A percentile compares a stretch with the other conserved stretches of the same genome.
phyloP scores from a whole-genome alignment of 495 filamentous ascomycete species.

The Cryomyces minteri region DNA sequence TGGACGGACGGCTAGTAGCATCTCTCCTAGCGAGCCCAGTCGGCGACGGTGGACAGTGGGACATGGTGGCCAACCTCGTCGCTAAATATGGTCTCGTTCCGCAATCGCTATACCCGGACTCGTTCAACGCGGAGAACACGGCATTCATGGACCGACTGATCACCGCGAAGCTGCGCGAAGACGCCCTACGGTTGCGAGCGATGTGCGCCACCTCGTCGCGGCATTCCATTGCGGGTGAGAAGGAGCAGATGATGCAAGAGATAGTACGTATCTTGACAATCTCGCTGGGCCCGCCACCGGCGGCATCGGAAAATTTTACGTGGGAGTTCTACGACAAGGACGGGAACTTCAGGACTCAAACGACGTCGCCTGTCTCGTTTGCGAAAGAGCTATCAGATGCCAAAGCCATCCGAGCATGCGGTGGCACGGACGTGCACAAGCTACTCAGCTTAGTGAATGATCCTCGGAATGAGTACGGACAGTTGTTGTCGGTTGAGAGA shows the following conservation, averaged over 20 bases:
- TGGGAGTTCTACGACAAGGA: conserved; percentile 63
- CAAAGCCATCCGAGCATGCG: conserved; percentile 28
- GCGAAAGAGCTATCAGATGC: conserved; percentile 34
- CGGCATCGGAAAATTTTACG: conserved; percentile 42
- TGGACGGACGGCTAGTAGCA: conserved; percentile 53
- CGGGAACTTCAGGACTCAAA: conserved; percentile 36
- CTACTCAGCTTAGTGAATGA: conserved; percentile 73
- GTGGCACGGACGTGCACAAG: conserved; percentile 31
- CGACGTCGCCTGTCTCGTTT: conserved; percentile 46
- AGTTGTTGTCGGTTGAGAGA: conserved; percentile 52
- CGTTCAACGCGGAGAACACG: conserved; percentile 53
- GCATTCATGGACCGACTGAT: conserved; percentile 52
- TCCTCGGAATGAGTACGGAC: conserved; percentile 52
- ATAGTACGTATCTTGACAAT: conserved; percentile 63
- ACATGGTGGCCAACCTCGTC: conserved; percentile 79
- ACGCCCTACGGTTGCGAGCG: conserved; percentile 44
- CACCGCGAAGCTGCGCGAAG: conserved; percentile 74
- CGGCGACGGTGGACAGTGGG: conserved; percentile 76
- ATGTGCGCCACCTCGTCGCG: conserved; percentile 17
- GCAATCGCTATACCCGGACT: conserved; percentile 62
- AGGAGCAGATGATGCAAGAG: conserved; percentile 56
- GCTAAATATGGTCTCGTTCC: conserved; percentile 73
- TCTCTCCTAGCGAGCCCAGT: conserved; percentile 45
- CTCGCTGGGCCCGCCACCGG: conserved; percentile 59
- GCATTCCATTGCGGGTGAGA: conserved; percentile 28